Conservation (phyloP, 306 rosid species). For the Citrullus colocynthis region DNA sequence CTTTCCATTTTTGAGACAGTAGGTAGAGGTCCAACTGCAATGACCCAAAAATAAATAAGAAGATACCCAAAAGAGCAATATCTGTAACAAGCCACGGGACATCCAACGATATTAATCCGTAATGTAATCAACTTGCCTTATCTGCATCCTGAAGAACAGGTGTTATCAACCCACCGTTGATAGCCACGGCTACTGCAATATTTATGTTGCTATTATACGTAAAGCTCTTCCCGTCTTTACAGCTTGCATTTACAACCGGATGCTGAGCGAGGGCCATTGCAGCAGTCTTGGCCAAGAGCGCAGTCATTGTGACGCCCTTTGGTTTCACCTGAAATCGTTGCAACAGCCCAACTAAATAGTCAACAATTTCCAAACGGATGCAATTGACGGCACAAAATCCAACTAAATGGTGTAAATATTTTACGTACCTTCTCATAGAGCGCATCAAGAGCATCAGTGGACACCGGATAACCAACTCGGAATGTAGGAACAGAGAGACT, state of each 20-base stretch:
- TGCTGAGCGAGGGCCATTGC: slow-evolving; percentile 82
- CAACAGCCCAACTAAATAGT: slow-evolving; percentile 1
- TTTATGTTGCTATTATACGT: slow-evolving; percentile 47
- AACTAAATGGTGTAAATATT: background rate
- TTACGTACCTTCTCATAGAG: slow-evolving; percentile 48
- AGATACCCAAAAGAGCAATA: background rate
- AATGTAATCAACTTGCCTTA: slow-evolving; percentile 28
- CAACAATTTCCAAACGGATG: background rate
- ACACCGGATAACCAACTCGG: slow-evolving; percentile 67
- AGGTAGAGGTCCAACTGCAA: slow-evolving; percentile 80
- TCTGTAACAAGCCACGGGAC: background rate
- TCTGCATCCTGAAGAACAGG: slow-evolving; percentile 93
- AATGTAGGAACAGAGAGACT: slow-evolving; percentile 78
- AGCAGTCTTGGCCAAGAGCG: slow-evolving; percentile 69
- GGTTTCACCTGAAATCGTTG: slow-evolving; percentile 48
- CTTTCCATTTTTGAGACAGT: slow-evolving; percentile 87
- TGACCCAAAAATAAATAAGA: slow-evolving; percentile 13
- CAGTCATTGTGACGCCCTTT: slow-evolving; percentile 96
- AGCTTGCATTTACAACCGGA: slow-evolving; percentile 63
- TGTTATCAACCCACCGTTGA: slow-evolving; percentile 73
- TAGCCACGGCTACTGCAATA: slow-evolving; percentile 77
- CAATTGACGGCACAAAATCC: background rate
- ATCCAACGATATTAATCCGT: background rate
- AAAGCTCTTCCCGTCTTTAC: slow-evolving; percentile 76
- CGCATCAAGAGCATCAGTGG: slow-evolving; percentile 61